phyloP scores from a whole-genome alignment of 2,329 filamentous ascomycete genomes.

The Mycosphaerelloides madeirae region DNA sequence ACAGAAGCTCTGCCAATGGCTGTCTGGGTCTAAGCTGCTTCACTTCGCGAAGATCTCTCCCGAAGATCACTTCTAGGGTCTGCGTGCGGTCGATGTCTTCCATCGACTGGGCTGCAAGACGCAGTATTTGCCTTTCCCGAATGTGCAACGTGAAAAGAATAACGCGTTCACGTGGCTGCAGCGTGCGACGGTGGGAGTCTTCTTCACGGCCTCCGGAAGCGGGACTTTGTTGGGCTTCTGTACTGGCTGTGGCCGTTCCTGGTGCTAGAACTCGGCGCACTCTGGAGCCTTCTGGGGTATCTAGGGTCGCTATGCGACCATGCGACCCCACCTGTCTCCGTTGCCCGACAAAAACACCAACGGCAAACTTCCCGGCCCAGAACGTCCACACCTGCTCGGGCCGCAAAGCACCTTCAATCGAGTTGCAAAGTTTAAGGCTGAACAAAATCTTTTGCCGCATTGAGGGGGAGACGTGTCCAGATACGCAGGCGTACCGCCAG shows the following conservation, averaged over 20 bases:
- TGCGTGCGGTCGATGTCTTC: background rate
- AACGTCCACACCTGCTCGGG: conserved; percentile 13
- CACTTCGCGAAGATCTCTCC: conserved; percentile 9
- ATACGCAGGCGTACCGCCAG: conserved; percentile 32
- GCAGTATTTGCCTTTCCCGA: too few species aligned
- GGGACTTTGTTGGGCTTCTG: too few species aligned
- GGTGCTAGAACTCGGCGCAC: too few species aligned
- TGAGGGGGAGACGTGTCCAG: conserved; percentile 17
- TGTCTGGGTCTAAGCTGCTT: conserved; percentile 7
- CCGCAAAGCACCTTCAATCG: background rate
- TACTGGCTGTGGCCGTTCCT: too few species aligned
- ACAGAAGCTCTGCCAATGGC: conserved; percentile 17
- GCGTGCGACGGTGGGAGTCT: too few species aligned
- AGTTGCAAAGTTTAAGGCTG: conserved; percentile 9
- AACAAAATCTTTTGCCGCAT: conserved; percentile 11
- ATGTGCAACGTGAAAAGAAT: too few species aligned
- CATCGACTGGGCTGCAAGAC: too few species aligned
- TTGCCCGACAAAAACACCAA: conserved; percentile 10
- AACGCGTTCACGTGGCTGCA: too few species aligned
- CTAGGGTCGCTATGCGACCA: background rate
- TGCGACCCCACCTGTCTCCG: background rate
- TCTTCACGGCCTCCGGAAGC: too few species aligned
- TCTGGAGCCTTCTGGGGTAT: background rate
- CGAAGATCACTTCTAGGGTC: background rate
- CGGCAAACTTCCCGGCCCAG: conserved; percentile 24